Conservation (phyloP, 345 rosid genomes). For the Euphorbia peplus region DNA sequence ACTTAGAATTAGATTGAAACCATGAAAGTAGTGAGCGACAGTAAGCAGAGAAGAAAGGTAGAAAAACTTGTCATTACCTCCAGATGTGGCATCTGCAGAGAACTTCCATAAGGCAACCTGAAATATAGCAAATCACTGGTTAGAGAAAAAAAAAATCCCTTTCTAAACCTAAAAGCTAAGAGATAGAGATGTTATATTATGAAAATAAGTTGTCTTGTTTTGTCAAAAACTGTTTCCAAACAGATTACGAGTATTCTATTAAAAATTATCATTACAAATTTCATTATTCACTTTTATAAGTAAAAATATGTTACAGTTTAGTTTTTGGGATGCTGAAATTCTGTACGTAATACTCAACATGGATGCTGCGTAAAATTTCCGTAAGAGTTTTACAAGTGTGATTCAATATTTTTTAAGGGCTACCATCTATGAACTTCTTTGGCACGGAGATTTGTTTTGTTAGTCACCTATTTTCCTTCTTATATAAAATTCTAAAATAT, state of each 20-base stretch:
- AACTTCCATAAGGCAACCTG: conserved; percentile 99
- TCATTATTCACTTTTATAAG: too few species aligned
- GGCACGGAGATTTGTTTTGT: too few species aligned
- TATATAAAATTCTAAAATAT: too few species aligned
- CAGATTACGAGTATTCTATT: too few species aligned
- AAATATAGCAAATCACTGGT: conserved; percentile 10
- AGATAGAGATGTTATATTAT: neutral
- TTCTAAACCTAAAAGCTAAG: neutral
- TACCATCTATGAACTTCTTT: too few species aligned
- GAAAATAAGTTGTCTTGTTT: neutral
- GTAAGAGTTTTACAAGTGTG: neutral
- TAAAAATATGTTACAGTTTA: too few species aligned
- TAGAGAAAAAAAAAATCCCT: conserved; percentile 1
- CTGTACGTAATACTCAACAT: too few species aligned
- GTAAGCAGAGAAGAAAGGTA: neutral
- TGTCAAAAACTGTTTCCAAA: too few species aligned
- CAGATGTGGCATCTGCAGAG: conserved; percentile 39
- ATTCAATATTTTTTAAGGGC: conserved; percentile 1
- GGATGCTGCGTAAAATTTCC: neutral
- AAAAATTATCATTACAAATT: too few species aligned
- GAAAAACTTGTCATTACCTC: conserved; percentile 41
- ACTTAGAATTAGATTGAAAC: neutral
- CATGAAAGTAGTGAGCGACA: neutral
- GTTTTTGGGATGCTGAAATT: too few species aligned
- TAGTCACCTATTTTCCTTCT: too few species aligned